Evolutionary conservation across 2,329 filamentous ascomycete species (phyloP), one percentile per base, ranked within the genome.

Genomic region (Aspergillus aculeatinus): DNA sequence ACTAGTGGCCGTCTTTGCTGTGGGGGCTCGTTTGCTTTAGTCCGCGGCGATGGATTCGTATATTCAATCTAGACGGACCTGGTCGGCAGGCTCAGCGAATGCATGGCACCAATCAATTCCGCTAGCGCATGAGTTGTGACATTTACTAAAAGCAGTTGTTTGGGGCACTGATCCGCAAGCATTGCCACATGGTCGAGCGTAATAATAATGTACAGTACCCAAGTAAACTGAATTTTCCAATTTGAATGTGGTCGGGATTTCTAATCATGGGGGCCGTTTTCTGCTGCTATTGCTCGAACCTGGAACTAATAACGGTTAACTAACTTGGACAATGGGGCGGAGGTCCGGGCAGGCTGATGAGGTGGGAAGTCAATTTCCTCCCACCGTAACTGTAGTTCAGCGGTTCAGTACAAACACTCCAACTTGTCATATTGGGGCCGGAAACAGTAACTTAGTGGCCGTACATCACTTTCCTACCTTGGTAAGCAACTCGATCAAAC

Each of bases 191-290:
- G 53, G 23, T 44, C 31, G 16, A n/a, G 14, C 5, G 16, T 5
- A 29, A 3, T 5, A 29, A 3, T 10, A 3, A 7, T 29, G 27
- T 29, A 29, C 27, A 29, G 27, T 29, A 29, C 27, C 27, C 9
- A 29, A 29, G 27, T 44, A 19, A 39, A 33, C n/a, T 7, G 9
- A 5, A 7, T 31, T 23, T 50, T 31, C 16, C 42, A 29, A 55
- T 31, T 33, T 23, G n/a, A n/a, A 31, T n/a, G 23, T 44, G 31
- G 23, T 21, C 19, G 16, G n/a, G 27, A 19, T 23, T 27, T 9
- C 27, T 29, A 10, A 48, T 48, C n/a, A n/a, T 55, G 53, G 53
- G 53, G 53, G 53, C 53, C 27, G n/a, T 55, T 55, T 25, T 21
- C 25, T 55, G 42, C 25, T 55, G 42, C n/a, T 44, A 33, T 33